Conservation (phyloP, 192 early-diverging fungal genomes). For the Rhizoclosmatium globosum region DNA sequence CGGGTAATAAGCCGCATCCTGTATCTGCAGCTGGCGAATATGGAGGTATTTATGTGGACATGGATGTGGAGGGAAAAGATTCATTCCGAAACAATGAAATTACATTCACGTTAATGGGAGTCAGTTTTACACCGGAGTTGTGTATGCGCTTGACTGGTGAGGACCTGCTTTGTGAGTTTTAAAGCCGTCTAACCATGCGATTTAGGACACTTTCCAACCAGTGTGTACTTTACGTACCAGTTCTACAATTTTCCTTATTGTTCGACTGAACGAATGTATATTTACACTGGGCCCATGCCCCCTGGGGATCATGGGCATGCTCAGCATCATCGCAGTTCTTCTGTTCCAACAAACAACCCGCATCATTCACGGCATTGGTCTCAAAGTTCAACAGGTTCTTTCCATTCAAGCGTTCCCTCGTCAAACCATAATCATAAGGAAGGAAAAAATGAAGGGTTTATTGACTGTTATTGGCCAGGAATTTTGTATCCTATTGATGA, state of each 20-base stretch:
- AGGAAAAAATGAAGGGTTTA: conserved; percentile 10
- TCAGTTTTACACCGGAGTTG: conserved; percentile 37
- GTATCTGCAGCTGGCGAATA: conserved; percentile 9
- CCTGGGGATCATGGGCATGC: conserved; percentile 11
- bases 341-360: conserved; percentile 23
- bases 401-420: conserved; percentile 22
- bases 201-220: conserved; percentile 36
- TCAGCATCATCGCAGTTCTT: conserved; percentile 37
- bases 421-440: not conserved
- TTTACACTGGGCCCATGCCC: conserved; percentile 52
- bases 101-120: conserved; percentile 43
- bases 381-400: conserved; percentile 31
- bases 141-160: conserved; percentile 32
- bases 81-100: conserved; percentile 40
- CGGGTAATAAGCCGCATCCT: conserved; percentile 34
- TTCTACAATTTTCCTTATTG: conserved; percentile 54
- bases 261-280: conserved; percentile 40
- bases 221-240: conserved; percentile 54
- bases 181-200: not conserved
- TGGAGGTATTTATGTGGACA: conserved; percentile 7
- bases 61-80: conserved; percentile 42
- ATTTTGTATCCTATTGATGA: conserved; percentile 47
- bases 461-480: conserved; percentile 46
- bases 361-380: conserved; percentile 40
- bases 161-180: not conserved